These are phyloP conservation scores for Aspergillus sclerotioniger DNA, from an alignment of 495 filamentous ascomycete species.

Conservation along the genomic window DNA sequence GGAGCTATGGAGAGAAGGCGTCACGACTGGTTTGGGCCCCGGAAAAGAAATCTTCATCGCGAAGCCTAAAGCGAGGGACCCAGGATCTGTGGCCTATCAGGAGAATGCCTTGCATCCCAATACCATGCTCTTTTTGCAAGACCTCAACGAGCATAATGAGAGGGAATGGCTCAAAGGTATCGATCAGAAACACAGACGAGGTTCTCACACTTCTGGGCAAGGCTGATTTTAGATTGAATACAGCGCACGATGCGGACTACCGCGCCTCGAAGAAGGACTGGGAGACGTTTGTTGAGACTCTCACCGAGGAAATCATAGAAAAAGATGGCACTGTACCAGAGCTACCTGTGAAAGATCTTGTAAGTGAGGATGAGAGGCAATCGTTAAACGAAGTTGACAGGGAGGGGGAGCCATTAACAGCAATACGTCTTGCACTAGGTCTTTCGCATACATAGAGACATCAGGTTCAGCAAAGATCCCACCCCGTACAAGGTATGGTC, in stretches of 20 bases:
- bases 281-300: constrained; percentile 65
- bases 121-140: constrained; percentile 72
- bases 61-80: constrained; percentile 65
- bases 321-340: constrained; percentile 79
- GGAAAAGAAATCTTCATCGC: constrained; percentile 67
- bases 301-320: constrained; percentile 67
- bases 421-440: constrained; percentile 39
- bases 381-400: background rate
- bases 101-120: constrained; percentile 75
- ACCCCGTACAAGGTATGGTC: constrained; percentile 77
- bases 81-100: constrained; percentile 63
- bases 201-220: constrained; percentile 1
- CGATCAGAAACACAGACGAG: background rate
- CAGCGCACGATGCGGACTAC: constrained; percentile 75
- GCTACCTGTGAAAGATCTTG: constrained; percentile 75
- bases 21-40: constrained; percentile 55
- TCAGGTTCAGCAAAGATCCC: constrained; percentile 72
- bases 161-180: constrained; percentile 78
- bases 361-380: constrained; percentile 28
- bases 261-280: constrained; percentile 75
- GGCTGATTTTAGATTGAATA: constrained; percentile 10
- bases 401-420: constrained; percentile 12
- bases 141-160: constrained; percentile 75
- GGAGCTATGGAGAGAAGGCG: constrained; percentile 58
- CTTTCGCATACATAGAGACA: constrained; percentile 82